Base-by-base conservation (phyloP, 208 protist species). In the Plasmodiophora brassicae region DNA sequence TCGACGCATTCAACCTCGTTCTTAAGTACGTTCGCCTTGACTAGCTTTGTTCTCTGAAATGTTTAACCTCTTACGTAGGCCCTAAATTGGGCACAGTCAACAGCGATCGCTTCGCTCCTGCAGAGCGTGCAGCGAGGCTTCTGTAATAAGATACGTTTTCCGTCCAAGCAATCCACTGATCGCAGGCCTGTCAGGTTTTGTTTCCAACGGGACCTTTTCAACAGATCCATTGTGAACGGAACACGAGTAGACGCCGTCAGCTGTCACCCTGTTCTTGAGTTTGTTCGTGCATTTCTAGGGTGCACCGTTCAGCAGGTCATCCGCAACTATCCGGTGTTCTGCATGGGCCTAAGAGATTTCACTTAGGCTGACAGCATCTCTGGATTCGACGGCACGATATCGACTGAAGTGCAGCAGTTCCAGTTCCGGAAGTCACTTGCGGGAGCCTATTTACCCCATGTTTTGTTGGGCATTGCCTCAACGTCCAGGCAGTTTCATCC, bases 201-300 rank as follows among this genome's bases (percentile, higher is more conserved):
- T 32, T 78, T 78, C 41, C 65, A 78, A 38, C 65, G 65, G 14
- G 65, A 78, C n/a, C 65, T 78, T 78, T 78, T 78, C n/a, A n/a
- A 78, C 32, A 5, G 65, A 38, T 78, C 65, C 20, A 78, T 78
- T 32, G 14, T 78, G 5, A 38, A 78, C n/a, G 65, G 65, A 36
- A 38, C n/a, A 8, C 5, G n/a, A 8, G n/a, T 32, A n/a, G 65
- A 78, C 41, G 65, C 65, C n/a, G 32, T 44, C 41, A 5, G 65
- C 20, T 14, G 20, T 32, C 65, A 78, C 41, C 65, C 65, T 5
- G 65, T 32, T 78, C n/a, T 78, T 36, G 65, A 78, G 65, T 78
- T 78, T 5, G 5, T n/a, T n/a, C n/a, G n/a, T n/a, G n/a, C n/a
- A n/a, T n/a, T n/a, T n/a, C n/a, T n/a, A n/a, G n/a, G n/a, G n/a